Base-by-base conservation (phyloP, 2,329 filamentous ascomycete species). In the Ceratocystis eucalypticola region DNA sequence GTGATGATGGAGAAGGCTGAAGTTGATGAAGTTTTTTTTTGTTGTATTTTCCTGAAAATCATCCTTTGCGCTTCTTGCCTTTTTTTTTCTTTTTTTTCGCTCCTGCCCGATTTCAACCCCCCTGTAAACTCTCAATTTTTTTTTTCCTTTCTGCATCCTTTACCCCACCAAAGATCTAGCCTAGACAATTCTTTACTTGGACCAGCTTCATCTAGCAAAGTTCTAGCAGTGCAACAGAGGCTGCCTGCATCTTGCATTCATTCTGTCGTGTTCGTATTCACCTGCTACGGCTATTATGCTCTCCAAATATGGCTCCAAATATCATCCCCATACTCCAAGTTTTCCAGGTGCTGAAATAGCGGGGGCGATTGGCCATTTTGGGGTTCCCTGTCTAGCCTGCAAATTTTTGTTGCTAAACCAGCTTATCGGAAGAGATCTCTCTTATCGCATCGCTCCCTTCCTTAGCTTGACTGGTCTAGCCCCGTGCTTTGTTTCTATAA, bases 371-470 rank as follows among this genome's bases (percentile, higher is more conserved):
- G 17, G 17, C 8, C 33, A 61, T 12, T n/a, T 61, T 37, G 37
- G 22, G 61, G 25, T n/a, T 17, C 10, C 5, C n/a, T 37, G 45
- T 48, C 45, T 28, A 44, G 48, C 20, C 48, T 53, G 48, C 48
- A 53, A 53, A 53, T 25, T 10, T 53, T 53, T 53, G 48, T 15
- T 53, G 22, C 22, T 28, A 28, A 53, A 28, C 48, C 22, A 53
- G 48, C 48, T 59, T 59, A 59, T 59, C 55, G 55, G 55, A 28
- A 59, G 28, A 59, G 55, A 59, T 53, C 48, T 53, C 8, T 53
- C 8, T 53, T 28, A 25, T 25, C 22, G 8, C 20, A 50, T 50
- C 48, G 48, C 22, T 50, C 10, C 46, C 20, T 50, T 50, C 46
- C 46, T 50, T 50, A 25, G 20, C 48, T 53, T 25, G 7, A n/a